Base-by-base conservation (phyloP, 371 early-diverging fungal genomes). In the Mucor plumbeus region DNA sequence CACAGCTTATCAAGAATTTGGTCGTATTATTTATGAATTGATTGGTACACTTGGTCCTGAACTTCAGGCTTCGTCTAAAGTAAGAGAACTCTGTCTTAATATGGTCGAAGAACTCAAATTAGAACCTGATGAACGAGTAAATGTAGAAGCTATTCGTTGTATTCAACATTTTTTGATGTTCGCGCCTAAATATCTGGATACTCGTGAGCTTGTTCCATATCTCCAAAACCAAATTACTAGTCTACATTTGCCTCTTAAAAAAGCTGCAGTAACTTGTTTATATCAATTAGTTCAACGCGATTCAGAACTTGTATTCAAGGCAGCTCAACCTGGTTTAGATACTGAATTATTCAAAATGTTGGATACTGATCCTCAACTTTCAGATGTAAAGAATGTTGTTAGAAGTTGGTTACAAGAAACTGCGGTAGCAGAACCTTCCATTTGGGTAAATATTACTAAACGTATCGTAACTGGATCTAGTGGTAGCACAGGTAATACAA, bases 1-100 rank as follows among this genome's bases (percentile, higher is more conserved):
- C 19, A 84, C 86, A 0, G 82, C 85, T 13, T 88, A 88, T 67
- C 93, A 93, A 48, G 87, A 90, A 56, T 84, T 98, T 69, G 99
- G 96, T 0, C 90, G 89, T 21, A 91, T 97, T 35, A 85, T 97
- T 50, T 90, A 94, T 64, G 94, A 95, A 5, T 73, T 97, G 50
- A 85, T 97, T 61, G 94, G 95, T 7, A 94, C 94, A 0, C 71
- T 97, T 11, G 98, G 99, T 0, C 99, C 99, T 0, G 97, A 97
- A 66, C 79, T 98, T 19, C 90, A 93, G 59, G 80, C 84, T 5
- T 91, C 90, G 11, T 71, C 85, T 5, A 89, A 88, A 56, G 80
- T 91, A 0, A 84, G 94, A n/a, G 92, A 93, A 38, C 75, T 94
- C 0, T 92, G 93, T 70, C 82, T 92, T 19, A 85, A 85, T 19